phyloP scores from a whole-genome alignment of 352 stramenopile genomes.

The Peronospora destructor region DNA sequence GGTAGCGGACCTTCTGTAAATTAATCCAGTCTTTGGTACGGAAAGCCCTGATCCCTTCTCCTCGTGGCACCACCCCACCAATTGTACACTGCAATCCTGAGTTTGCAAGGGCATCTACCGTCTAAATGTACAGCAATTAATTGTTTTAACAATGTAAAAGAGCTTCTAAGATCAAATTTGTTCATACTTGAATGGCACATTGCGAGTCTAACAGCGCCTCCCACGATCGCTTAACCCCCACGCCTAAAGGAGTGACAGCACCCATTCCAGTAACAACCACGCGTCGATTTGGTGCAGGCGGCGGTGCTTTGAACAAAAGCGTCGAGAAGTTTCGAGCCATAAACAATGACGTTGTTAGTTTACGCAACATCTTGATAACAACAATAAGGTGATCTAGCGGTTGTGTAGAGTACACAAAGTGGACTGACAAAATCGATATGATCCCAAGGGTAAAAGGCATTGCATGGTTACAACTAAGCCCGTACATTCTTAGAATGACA shows the following conservation, averaged over 20 bases:
- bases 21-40: conserved; percentile 65
- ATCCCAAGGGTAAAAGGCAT: no score
- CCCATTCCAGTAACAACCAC: conserved; percentile 91
- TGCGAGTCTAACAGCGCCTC: conserved; percentile 70
- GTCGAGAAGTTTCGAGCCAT: conserved; percentile 43
- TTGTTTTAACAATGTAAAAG: conserved; percentile 1
- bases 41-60: conserved; percentile 46
- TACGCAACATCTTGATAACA: conserved; percentile 16
- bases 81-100: conserved; percentile 64
- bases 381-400: not conserved
- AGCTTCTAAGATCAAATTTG: not conserved
- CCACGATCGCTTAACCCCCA: conserved; percentile 79
- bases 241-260: conserved; percentile 86
- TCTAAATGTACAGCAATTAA: conserved; percentile 23
- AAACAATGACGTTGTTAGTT: conserved; percentile 7
- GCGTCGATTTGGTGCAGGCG: conserved; percentile 50
- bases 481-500: no score
- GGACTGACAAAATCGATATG: not conserved
- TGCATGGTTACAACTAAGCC: no score
- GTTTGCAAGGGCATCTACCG: conserved; percentile 46
- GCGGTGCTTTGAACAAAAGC: conserved; percentile 58
- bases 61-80: conserved; percentile 60
- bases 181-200: conserved; percentile 63
- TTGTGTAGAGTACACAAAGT: conserved; percentile 13
- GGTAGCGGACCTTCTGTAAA: conserved; percentile 51